Evolutionary conservation across 2,329 filamentous ascomycete genomes (phyloP), one percentile per base, ranked within the genome.

Genomic region (Monosporascus sp.): DNA sequence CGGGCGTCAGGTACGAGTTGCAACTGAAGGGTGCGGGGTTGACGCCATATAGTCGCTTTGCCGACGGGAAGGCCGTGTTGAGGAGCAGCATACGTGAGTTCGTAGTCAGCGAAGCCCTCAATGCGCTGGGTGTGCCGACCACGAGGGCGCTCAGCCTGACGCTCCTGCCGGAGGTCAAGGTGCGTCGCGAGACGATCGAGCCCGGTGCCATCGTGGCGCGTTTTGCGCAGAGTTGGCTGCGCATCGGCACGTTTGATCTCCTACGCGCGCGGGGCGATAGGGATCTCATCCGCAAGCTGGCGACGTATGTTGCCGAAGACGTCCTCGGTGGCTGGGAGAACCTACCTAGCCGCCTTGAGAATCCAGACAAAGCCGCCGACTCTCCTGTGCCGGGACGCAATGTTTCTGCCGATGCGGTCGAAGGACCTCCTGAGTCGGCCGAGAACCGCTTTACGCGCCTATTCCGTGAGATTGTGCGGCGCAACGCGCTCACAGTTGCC

Each of bases 211-310:
- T 99, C 55, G 94, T 99, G 14, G 81, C 90, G 27, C 84, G 94
- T 11, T 97, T 97, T 65, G 94, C 94, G 1, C 85, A 96, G 68
- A 87, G 82, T 18, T 99, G 94, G 94, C 72, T 99, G 46, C 81
- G 94, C 24, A 84, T 99, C 49, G 94, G 94, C n/a, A 97, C 88
- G 20, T 99, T 99, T 66, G 95, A 99, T 64, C 80, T 99, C n/a
- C 79, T 92, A 8, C 84, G 91, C 39, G 86, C 88, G 4, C 80
- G 94, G 20, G 89, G 89, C 35, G 91, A 99, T 61, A 79, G 92
- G 20, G 78, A 77, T 11, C 72, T 94, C 41, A 84, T 93, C 20
- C 78, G 91, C 7, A 81, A 82, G 57, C 74, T 97, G 11, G 85
- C 90, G 5, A 89, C 87, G 8, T 97, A 96, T 66, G 81, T 91